Evolutionary conservation across 2,329 filamentous ascomycete genomes (phyloP), one percentile per base, ranked within the genome.

Genomic region (Aspergillus hortae): DNA sequence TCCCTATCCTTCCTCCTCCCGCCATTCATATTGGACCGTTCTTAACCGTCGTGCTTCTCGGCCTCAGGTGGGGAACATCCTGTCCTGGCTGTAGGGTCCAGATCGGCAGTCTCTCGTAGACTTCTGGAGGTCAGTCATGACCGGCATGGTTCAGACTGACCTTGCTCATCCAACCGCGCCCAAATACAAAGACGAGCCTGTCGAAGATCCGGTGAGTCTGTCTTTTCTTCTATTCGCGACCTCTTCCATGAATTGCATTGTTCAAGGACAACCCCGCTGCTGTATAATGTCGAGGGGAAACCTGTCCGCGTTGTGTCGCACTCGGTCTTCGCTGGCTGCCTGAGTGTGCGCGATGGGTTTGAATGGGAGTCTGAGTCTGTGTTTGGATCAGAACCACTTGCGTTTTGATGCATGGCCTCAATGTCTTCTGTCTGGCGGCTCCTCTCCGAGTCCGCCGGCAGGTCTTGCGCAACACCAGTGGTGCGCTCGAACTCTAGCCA

Each of bases 121-220:
- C 63, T 53, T 55, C 55, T 53, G 53, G 54, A 63, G 63, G 59
- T 63, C 63, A 63, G 61, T 65, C 62, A 70, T 73, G 70, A 69
- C 71, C 61, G 68, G 69, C 61, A 73, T 74, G 70, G 68, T 73
- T 66, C 71, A 73, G 60, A 66, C 69, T 64, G 71, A 72, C 62
- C 65, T 72, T 54, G 67, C 62, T 61, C 67, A 67, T 64, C 60
- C 65, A 54, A 54, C 67, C 44, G 56, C 61, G 52, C 59, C 70
- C 56, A 73, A 69, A 57, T 78, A 77, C 70, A 78, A 78, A 69
- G 74, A 77, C 66, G 75, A 77, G 55, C 67, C 74, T 44, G 58
- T 66, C 52, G 72, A 72, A 53, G 73, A 78, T 69, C 68, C 74
- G 58, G 76, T 79, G 69, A 76, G 75, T 75, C 42, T 61, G 50